These are phyloP conservation scores for Trichoderma guizhouense DNA, from an alignment of 2,329 filamentous ascomycete genomes.

Conservation along the genomic window DNA sequence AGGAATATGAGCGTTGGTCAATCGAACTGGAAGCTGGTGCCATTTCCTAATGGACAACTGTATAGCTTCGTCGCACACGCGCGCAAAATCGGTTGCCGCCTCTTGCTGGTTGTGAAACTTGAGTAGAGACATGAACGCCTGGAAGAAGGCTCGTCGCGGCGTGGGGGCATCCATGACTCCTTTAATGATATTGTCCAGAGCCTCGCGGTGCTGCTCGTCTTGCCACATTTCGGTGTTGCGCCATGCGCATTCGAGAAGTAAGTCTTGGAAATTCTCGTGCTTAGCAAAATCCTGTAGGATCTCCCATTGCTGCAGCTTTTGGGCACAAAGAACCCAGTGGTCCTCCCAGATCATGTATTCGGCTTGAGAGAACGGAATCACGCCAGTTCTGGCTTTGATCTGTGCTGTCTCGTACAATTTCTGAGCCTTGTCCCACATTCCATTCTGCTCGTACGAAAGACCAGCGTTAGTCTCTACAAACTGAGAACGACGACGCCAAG, in stretches of 20 bases:
- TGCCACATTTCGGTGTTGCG: slow-evolving; percentile 94
- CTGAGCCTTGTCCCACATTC: slow-evolving; percentile 99
- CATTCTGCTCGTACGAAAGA: slow-evolving; percentile 96
- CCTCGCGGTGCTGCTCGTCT: slow-evolving; percentile 78
- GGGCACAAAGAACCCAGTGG: slow-evolving; percentile 95
- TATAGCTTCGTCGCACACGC: slow-evolving; percentile 93
- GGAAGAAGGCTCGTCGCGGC: slow-evolving; percentile 91
- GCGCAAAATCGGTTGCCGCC: slow-evolving; percentile 72
- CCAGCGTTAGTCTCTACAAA: slow-evolving; percentile 98
- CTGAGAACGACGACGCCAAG: slow-evolving; percentile 90
- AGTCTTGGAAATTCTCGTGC: slow-evolving; percentile 96
- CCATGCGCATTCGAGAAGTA: slow-evolving; percentile 94
- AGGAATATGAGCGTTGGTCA: slow-evolving; percentile 93
- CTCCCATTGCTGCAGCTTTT: slow-evolving; percentile 99
- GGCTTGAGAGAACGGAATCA: slow-evolving; percentile 91
- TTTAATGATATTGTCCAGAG: slow-evolving; percentile 90
- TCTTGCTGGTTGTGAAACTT: slow-evolving; percentile 92
- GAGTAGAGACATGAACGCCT: slow-evolving; percentile 94
- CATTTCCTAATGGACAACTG: slow-evolving; percentile 97
- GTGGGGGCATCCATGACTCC: slow-evolving; percentile 97
- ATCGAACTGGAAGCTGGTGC: slow-evolving; percentile 92
- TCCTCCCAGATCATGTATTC: slow-evolving; percentile 99
- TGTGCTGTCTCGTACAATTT: slow-evolving; percentile 95
- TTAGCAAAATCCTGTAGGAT: slow-evolving; percentile 97
- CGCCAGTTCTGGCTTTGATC: slow-evolving; percentile 92